Percentiles rank a stretch among this genome's conserved stretches.
These are phyloP conservation scores for Noccaea bulbosa DNA, from an alignment of 345 rosid genomes.

Conservation along the genomic window DNA sequence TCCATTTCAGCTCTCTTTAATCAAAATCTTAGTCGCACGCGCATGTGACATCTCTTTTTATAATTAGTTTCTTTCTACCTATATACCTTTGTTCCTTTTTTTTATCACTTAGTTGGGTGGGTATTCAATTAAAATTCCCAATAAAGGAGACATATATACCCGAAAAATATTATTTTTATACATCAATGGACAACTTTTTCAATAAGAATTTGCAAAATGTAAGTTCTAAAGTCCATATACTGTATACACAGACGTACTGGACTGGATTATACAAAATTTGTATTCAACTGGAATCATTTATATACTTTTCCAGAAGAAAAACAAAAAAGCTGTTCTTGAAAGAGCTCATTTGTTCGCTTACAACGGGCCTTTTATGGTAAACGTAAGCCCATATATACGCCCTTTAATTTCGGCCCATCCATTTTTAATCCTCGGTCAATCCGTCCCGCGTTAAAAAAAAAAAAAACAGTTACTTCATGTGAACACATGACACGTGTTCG, in stretches of 20 bases:
- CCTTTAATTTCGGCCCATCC: not conserved
- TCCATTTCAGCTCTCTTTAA: constrained; percentile 28
- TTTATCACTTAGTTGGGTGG: not conserved
- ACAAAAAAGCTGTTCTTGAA: not conserved
- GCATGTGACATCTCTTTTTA: constrained; percentile 14
- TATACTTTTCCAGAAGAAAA: too few species aligned
- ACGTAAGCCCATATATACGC: not conserved
- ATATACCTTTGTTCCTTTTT: not conserved
- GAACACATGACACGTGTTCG: constrained; percentile 36
- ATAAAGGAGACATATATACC: not conserved
- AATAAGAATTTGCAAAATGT: not conserved
- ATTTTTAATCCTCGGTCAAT: too few species aligned
- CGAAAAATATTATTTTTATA: not conserved
- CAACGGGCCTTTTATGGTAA: not conserved
- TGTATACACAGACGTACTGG: not conserved
- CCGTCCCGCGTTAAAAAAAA: constrained; percentile 26
- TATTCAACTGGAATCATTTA: too few species aligned
- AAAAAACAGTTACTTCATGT: not conserved
- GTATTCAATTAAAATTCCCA: not conserved
- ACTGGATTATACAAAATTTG: not conserved
- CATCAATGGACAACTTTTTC: not conserved
- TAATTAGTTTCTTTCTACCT: constrained; percentile 11
- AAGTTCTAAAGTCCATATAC: not conserved
- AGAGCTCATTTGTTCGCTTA: not conserved
- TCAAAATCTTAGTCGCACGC: constrained; percentile 25